phyloP scores from a whole-genome alignment of 2,329 filamentous ascomycete species.

The Cytospora leucostoma region DNA sequence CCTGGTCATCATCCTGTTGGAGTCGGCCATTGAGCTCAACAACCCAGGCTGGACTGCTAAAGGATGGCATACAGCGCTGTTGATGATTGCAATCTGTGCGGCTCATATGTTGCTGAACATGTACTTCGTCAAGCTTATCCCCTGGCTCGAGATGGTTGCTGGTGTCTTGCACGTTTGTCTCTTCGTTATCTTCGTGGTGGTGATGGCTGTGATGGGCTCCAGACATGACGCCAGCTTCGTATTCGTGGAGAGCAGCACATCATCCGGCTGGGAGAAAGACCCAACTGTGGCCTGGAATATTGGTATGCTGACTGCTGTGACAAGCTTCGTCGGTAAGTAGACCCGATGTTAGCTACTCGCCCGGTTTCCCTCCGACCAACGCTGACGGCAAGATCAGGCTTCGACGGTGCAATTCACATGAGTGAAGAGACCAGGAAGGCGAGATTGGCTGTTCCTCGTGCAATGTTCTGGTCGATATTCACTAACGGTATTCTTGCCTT shows the following conservation, averaged over 20 bases:
- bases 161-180: slow-evolving; percentile 34
- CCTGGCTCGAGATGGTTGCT: slow-evolving; percentile 41
- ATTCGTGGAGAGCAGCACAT: slow-evolving; percentile 12
- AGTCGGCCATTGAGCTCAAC: slow-evolving; percentile 10
- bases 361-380: no score
- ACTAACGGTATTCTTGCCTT: slow-evolving; percentile 46
- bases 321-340: no score
- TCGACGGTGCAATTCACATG: slow-evolving; percentile 51
- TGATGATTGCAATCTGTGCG: slow-evolving; percentile 41
- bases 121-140: slow-evolving; percentile 40
- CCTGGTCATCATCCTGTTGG: slow-evolving; percentile 20
- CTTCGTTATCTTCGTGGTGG: slow-evolving; percentile 23
- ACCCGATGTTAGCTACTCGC: no score
- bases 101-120: slow-evolving; percentile 34
- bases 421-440: slow-evolving; percentile 47
- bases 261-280: slow-evolving; percentile 29
- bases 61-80: slow-evolving; percentile 42
- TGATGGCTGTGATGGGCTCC: slow-evolving; percentile 19
- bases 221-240: slow-evolving; percentile 9
- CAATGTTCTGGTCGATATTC: slow-evolving; percentile 45
- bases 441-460: slow-evolving; percentile 47
- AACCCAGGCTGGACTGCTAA: slow-evolving; percentile 19
- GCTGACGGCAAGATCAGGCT: slow-evolving; percentile 35
- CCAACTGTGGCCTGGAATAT: slow-evolving; percentile 37
- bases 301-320: slow-evolving; percentile 34